These are phyloP conservation scores for Croton laevigatus DNA, from an alignment of 441 rosid genomes.

Conservation along the genomic window DNA sequence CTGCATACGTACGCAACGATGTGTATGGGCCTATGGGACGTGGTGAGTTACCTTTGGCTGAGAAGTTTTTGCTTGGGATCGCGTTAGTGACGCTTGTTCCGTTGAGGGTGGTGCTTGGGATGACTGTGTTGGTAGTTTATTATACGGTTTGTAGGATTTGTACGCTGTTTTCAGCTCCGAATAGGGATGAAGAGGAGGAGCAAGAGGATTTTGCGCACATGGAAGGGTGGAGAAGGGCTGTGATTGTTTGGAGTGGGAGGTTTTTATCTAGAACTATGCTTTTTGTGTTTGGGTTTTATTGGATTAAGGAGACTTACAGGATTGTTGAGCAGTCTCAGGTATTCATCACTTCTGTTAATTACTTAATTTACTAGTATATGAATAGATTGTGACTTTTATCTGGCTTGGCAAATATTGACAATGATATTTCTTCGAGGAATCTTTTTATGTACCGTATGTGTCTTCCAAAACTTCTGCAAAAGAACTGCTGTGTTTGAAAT, in stretches of 20 bases:
- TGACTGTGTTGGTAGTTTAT: constrained; percentile 51
- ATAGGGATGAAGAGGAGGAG: constrained; percentile 59
- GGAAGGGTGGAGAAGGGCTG: constrained; percentile 88
- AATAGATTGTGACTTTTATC: neutral
- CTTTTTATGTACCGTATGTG: neutral
- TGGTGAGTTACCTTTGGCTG: constrained; percentile 64
- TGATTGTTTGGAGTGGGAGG: constrained; percentile 61
- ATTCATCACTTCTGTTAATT: neutral
- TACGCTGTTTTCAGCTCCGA: constrained; percentile 68
- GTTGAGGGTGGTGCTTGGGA: constrained; percentile 51
- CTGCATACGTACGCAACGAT: constrained; percentile 83
- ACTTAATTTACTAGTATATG: neutral
- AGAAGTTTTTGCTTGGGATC: constrained; percentile 56
- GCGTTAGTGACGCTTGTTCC: constrained; percentile 76
- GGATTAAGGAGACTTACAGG: constrained; percentile 60
- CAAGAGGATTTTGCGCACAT: constrained; percentile 95
- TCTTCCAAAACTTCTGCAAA: neutral
- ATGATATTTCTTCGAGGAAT: neutral
- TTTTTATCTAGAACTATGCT: constrained; percentile 64
- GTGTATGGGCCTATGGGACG: constrained; percentile 87
- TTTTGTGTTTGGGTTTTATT: constrained; percentile 82
- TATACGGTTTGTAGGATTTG: constrained; percentile 78
- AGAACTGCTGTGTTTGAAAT: neutral
- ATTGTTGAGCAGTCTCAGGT: constrained; percentile 34
- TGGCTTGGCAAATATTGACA: neutral